Evolutionary conservation across 2,329 filamentous ascomycete species (phyloP), one percentile per base, ranked within the genome.

Genomic region (Neopestalotiopsis clavispora): DNA sequence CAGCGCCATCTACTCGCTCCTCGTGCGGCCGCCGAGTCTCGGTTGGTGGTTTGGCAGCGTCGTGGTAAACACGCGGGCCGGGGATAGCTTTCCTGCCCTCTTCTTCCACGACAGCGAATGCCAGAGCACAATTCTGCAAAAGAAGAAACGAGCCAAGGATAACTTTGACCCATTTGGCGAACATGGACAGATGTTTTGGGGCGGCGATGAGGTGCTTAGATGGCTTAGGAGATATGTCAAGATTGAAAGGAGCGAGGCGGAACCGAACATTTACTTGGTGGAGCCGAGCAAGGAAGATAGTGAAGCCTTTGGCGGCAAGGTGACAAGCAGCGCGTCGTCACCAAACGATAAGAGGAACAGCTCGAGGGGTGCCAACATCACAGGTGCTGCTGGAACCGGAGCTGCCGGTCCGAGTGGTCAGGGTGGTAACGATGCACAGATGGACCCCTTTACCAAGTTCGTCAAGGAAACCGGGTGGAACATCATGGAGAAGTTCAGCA

Each of bases 91-190:
- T 74, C 96, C 96, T 0, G 94, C 96, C 0, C 84, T 99, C 1
- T 99, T 99, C 83, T 99, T 99, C 82, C 96, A 99, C 79, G 96
- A 99, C 77, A 94, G 91, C 71, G 96, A 99, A 83, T 99, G 96
- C 76, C 93, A 97, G 81, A 97, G 93, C 66, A 99, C 96, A 0
- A 97, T 98, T 28, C 82, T 97, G 68, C 95, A 98, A 80, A 94
- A 97, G 83, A 97, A 96, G 86, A 94, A 91, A 81, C 85, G 93
- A 66, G 90, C 94, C 0, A 89, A 88, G 71, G 94, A 98, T 74
- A 93, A 85, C 58, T 98, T 99, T 75, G 94, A 98, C 75, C 95
- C 95, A 0, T 98, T 98, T 79, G 91, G 92, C 17, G 93, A 94
- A 71, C 87, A 87, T 71, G 95, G 95, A 0, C 89, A 93, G 78